Base-by-base conservation (phyloP, 352 stramenopile genomes). In the Globisporangium paddicum region DNA sequence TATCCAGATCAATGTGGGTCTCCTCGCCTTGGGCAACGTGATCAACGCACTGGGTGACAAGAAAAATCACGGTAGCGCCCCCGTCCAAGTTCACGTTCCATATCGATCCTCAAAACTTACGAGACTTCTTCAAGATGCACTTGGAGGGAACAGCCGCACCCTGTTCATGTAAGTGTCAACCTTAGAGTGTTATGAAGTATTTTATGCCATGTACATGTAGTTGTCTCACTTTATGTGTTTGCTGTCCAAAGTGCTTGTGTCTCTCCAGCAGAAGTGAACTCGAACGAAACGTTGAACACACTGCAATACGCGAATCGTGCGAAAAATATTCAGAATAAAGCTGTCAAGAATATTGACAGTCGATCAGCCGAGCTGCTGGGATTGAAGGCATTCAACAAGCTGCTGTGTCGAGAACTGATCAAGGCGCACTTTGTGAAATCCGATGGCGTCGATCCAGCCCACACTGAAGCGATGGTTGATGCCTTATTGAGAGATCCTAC, bases 241-340 rank as follows among this genome's bases (percentile, higher is more conserved):
- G 23, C 13, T 54, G 58, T 66, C 6, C 28, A 41, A n/a, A 94
- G 86, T 70, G 86, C 86, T 16, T 96, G 86, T 51, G 77, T 96
- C 11, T 96, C 86, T 55, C 83, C 86, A 41, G 82, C 82, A 42
- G 73, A 84, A 26, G 72, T 66, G 4, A 93, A 90, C 49, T 60
- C 69, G 13, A 79, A 73, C 30, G 86, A 96, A 62, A 92, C 80
- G 0, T 64, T 93, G 21, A 96, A 87, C 56, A 96, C 86, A 2
- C 71, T 96, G 8, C 85, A 93, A 40, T 96, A 96, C 37, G 86
- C 86, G 19, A 96, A 92, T 51, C 78, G 86, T 1, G 86, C 86
- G 7, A 91, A 89, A 48, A 94, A 94, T 49, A 96, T 96, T 54
- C 86, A 94, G 37, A 96, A 96, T 58, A 96, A 96, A 59, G 86